Evolutionary conservation across 2,329 filamentous ascomycete genomes (phyloP), one percentile per base, ranked within the genome.

Genomic region (Cercospora brassicicola): DNA sequence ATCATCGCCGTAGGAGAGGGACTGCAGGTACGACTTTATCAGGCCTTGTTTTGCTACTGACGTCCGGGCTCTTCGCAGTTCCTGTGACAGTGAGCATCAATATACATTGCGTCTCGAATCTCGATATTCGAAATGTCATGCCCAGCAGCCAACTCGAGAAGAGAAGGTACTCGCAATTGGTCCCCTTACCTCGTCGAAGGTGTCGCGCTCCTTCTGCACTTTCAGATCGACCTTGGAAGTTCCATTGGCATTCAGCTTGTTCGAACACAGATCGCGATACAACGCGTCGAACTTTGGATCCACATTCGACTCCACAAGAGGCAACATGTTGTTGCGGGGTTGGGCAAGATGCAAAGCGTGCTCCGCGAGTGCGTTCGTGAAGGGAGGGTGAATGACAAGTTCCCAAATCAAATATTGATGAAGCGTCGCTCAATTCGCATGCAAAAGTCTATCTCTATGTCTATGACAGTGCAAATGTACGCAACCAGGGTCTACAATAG

Each of bases 251-350:
- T 82, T 81, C 4, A 84, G 71, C 72, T 81, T 82, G 59, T 80
- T 78, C 0, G 76, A 74, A 56, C 78, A 79, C 0, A 84, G 73
- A 69, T 84, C 81, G 56, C 80, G 78, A 73, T 84, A 83, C 1
- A 84, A 73, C 0, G 78, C 74, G 15, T 81, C 80, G 64, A 84
- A 84, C 36, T 79, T 80, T 0, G 82, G 80, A 63, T 84, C 83
- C 0, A 59, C 63, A 53, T 60, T 59, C 9, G 55, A 39, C 2
- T 18, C 39, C 26, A 36, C 55, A 28, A 56, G 55, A 10, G 55
- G 63, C 13, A 65, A 33, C 63, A 65, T 65, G 33, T 30, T 65
- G 23, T 53, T 57, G 53, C 15, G 15, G 23, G 6, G 30, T n/a
- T 15, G 2, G 20, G 53, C 23, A 57, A 57, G 15, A 57, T 15